A percentile compares a stretch with the other conserved stretches of the same genome.
Evolutionary conservation across 148 eudicot species (phyloP).

Genomic region (Chenopodium berlandieri): DNA sequence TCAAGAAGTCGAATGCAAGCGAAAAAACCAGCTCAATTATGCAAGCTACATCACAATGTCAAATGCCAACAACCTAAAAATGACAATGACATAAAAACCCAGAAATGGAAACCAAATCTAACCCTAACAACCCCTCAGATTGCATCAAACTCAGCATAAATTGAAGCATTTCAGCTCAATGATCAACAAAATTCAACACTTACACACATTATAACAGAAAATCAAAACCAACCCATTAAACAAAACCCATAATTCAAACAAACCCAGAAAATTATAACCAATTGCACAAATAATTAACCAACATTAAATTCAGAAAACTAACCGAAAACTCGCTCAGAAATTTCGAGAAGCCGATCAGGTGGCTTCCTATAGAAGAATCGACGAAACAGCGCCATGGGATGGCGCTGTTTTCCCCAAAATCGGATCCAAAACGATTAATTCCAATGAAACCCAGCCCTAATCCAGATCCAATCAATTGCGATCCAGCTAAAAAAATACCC

Average conservation of each 20-base stretch:
- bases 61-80: slow-evolving; percentile 18
- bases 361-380: slow-evolving; percentile 70
- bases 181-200: neutral
- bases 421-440: slow-evolving; percentile 54
- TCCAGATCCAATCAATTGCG: slow-evolving; percentile 13
- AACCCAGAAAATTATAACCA: neutral
- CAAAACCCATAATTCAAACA: slow-evolving; percentile 14
- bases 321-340: slow-evolving; percentile 76
- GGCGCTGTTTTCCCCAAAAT: slow-evolving; percentile 67
- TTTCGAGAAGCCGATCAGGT: slow-evolving; percentile 72
- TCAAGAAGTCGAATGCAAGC: neutral
- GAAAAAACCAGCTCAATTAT: slow-evolving; percentile 19
- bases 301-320: neutral
- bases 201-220: neutral
- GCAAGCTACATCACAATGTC: slow-evolving; percentile 10
- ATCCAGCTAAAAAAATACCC: slow-evolving; percentile 7
- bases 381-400: slow-evolving; percentile 85
- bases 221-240: slow-evolving; percentile 1
- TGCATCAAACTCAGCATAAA: slow-evolving; percentile 7
- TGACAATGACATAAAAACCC: neutral
- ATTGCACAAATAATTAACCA: neutral
- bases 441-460: neutral
- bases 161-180: slow-evolving; percentile 16
- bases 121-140: neutral
- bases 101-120: slow-evolving; percentile 18